phyloP scores from a whole-genome alignment of 129 eudicot species.

The Centaurea solstitialis region DNA sequence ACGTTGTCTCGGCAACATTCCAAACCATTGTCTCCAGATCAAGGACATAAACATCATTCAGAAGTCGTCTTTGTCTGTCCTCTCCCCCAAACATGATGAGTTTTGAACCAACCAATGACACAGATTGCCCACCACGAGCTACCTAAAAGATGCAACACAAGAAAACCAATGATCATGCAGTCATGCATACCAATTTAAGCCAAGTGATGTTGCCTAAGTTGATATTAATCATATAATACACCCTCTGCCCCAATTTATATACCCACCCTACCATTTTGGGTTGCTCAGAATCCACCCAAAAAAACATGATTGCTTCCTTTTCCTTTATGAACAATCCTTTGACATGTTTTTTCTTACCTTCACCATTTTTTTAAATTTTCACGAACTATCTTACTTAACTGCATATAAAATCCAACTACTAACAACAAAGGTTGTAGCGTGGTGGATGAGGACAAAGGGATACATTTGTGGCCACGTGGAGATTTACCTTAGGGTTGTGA shows the following conservation, averaged over 20 bases:
- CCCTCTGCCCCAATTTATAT: not conserved
- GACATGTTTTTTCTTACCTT: not conserved
- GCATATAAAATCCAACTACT: too few relatives aligned
- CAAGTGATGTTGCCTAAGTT: not conserved
- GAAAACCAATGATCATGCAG: slow-evolving; percentile 6
- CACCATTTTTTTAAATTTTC: not conserved
- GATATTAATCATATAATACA: not conserved
- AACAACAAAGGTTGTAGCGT: too few relatives aligned
- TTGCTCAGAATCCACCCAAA: not conserved
- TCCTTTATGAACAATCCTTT: not conserved
- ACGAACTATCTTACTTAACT: too few relatives aligned
- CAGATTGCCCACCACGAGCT: slow-evolving; percentile 92
- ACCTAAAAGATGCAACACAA: slow-evolving; percentile 47
- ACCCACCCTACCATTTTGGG: not conserved
- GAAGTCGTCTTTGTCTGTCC: slow-evolving; percentile 65
- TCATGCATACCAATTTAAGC: slow-evolving; percentile 12
- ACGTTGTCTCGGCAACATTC: slow-evolving; percentile 78
- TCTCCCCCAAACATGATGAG: slow-evolving; percentile 97
- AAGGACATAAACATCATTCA: slow-evolving; percentile 84
- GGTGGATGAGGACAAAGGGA: too few relatives aligned
- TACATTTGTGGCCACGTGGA: too few relatives aligned
- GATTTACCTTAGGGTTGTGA: too few relatives aligned
- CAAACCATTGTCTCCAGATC: slow-evolving; percentile 86
- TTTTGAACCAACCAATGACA: slow-evolving; percentile 77
- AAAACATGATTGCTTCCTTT: not conserved